These are phyloP conservation scores for Sclerospora graminicola DNA, from an alignment of 352 stramenopile genomes.

Conservation along the genomic window DNA sequence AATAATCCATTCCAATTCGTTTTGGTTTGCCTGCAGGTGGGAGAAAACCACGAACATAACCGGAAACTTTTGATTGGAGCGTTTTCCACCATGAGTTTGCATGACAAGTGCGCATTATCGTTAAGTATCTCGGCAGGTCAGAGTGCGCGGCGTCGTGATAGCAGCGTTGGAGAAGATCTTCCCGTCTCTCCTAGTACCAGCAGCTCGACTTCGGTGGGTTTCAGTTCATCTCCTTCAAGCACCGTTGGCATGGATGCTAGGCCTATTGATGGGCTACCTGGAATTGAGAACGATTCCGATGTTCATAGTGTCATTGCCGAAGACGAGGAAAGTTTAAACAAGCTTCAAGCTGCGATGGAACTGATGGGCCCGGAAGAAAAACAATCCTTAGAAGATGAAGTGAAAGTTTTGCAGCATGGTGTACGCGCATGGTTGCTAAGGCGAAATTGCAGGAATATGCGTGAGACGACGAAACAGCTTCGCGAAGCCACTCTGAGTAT, in stretches of 20 bases:
- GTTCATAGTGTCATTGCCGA: conserved; percentile 81
- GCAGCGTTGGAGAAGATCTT: conserved; percentile 46
- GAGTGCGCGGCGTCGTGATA: conserved; percentile 32
- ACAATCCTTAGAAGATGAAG: conserved; percentile 80
- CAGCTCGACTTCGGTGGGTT: conserved; percentile 18
- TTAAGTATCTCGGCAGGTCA: conserved; percentile 46
- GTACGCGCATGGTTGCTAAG: conserved; percentile 81
- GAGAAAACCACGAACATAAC: conserved; percentile 75
- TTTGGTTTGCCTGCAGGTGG: conserved; percentile 22
- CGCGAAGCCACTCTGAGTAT: conserved; percentile 64
- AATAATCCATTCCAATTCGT: conserved; percentile 2
- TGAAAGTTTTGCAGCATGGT: conserved; percentile 79
- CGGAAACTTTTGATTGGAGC: conserved; percentile 71
- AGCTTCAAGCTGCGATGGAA: conserved; percentile 75
- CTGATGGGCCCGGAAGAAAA: conserved; percentile 81
- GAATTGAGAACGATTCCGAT: conserved; percentile 50
- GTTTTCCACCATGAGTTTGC: conserved; percentile 84
- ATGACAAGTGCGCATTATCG: conserved; percentile 80
- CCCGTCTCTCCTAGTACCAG: conserved; percentile 13
- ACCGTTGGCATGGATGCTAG: conserved; percentile 20
- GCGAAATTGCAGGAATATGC: conserved; percentile 83
- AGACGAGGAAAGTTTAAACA: conserved; percentile 60
- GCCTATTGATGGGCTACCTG: conserved; percentile 21
- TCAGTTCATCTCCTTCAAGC: conserved; percentile 14
- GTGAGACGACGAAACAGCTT: conserved; percentile 74